These are phyloP conservation scores for Pichia sp. DNA, from an alignment of 1,139 yeast genomes.

Conservation along the genomic window DNA sequence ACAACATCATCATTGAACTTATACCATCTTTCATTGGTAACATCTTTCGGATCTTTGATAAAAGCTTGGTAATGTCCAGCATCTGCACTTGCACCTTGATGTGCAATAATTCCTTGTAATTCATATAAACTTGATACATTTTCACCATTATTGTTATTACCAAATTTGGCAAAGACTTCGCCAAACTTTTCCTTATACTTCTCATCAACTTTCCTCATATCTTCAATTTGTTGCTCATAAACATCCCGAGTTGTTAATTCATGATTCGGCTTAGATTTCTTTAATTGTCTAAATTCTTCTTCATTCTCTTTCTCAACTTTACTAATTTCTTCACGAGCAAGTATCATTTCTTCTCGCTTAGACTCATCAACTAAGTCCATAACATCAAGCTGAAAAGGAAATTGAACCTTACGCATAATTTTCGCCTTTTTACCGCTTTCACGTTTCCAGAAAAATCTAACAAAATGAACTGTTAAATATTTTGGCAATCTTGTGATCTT, in stretches of 20 bases:
- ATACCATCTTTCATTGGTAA: constrained; percentile 77
- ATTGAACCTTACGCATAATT: constrained; percentile 86
- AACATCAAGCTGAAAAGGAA: constrained; percentile 88
- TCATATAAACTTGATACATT: constrained; percentile 87
- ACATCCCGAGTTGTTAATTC: constrained; percentile 30
- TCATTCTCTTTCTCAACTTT: constrained; percentile 68
- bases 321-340: constrained; percentile 71
- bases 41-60: constrained; percentile 60
- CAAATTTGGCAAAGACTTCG: constrained; percentile 36
- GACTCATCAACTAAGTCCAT: constrained; percentile 78
- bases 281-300: constrained; percentile 68
- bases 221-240: constrained; percentile 43
- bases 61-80: constrained; percentile 96
- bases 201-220: constrained; percentile 37
- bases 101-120: constrained; percentile 78
- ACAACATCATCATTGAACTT: constrained; percentile 92
- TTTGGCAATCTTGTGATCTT: constrained; percentile 78
- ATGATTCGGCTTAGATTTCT: constrained; percentile 46
- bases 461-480: constrained; percentile 83
- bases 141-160: constrained; percentile 38
- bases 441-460: constrained; percentile 92
- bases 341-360: constrained; percentile 56
- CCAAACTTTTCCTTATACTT: constrained; percentile 41
- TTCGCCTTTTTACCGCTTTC: constrained; percentile 87
- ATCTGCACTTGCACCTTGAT: constrained; percentile 92